These are phyloP conservation scores for Cryptococcus wingfieldii DNA, from an alignment of 1,284 basidiomycete genomes.

Conservation along the genomic window DNA sequence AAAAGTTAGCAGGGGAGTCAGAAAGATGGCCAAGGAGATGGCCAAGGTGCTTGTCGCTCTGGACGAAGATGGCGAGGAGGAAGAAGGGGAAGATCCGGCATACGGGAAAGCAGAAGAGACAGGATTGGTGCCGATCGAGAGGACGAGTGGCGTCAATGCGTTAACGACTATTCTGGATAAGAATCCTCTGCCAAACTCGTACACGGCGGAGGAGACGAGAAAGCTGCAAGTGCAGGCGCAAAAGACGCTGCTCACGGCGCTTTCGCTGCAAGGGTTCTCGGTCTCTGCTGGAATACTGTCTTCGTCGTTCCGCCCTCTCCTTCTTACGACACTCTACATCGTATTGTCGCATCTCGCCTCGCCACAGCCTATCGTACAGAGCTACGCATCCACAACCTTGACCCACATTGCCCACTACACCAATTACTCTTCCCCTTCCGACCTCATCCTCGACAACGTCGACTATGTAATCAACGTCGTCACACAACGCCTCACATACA, in stretches of 20 bases:
- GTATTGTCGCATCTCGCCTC: constrained; percentile 77
- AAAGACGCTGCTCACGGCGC: constrained; percentile 52
- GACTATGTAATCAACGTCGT: constrained; percentile 89
- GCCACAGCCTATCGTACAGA: constrained; percentile 60
- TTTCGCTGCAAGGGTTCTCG: constrained; percentile 68
- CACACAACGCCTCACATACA: constrained; percentile 68
- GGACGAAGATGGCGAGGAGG: constrained; percentile 69
- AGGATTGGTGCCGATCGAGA: constrained; percentile 52
- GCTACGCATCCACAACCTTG: constrained; percentile 67
- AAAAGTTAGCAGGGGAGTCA: constrained; percentile 53
- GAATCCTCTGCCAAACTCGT: constrained; percentile 23
- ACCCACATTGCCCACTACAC: constrained; percentile 63
- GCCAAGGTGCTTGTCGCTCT: constrained; percentile 62
- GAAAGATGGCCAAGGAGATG: constrained; percentile 63
- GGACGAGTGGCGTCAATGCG: constrained; percentile 55
- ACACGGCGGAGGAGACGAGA: constrained; percentile 27
- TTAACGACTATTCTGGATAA: constrained; percentile 46
- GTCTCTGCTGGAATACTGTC: constrained; percentile 61
- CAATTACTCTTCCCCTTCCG: constrained; percentile 76
- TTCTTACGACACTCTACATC: constrained; percentile 76
- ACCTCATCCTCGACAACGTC: constrained; percentile 83
- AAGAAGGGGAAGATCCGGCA: constrained; percentile 46
- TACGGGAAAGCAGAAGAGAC: constrained; percentile 18
- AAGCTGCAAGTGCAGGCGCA: constrained; percentile 51
- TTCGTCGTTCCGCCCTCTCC: constrained; percentile 57